Percentiles rank a stretch among this genome's conserved stretches.
Conservation (phyloP, 192 early-diverging fungal species). For the Endogone sp. region DNA sequence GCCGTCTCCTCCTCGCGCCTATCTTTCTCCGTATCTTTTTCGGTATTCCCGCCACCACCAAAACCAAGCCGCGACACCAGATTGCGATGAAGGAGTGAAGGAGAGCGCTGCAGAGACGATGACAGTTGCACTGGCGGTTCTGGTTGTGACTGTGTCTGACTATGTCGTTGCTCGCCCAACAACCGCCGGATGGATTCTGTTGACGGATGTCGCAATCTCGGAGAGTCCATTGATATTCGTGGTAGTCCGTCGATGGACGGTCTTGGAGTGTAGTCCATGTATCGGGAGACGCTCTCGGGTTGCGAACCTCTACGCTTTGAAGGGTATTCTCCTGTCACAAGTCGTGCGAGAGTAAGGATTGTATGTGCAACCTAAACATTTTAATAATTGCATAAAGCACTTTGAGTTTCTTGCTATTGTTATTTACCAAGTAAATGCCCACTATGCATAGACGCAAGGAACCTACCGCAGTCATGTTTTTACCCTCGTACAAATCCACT, state of each 20-base stretch:
- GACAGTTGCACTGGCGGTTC: too few species aligned
- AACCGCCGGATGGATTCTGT: not conserved
- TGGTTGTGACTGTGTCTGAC: conserved; percentile 1
- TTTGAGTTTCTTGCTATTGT: conserved; percentile 1
- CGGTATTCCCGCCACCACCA: not conserved
- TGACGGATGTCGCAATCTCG: not conserved
- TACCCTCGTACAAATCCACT: conserved; percentile 75
- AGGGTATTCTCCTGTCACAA: conserved; percentile 34
- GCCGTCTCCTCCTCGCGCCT: not conserved
- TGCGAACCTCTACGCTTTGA: conserved; percentile 16
- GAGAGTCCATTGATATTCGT: not conserved
- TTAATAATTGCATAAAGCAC: not conserved
- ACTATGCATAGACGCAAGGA: not conserved
- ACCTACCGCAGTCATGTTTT: conserved; percentile 64
- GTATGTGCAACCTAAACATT: conserved; percentile 65
- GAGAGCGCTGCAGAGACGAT: not conserved
- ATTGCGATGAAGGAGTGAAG: not conserved
- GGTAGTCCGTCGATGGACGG: conserved; percentile 6
- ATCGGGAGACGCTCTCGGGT: conserved; percentile 11
- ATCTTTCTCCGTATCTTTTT: not conserved
- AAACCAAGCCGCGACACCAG: not conserved
- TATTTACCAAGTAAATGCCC: too few species aligned
- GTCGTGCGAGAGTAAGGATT: conserved; percentile 63
- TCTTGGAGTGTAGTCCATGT: conserved; percentile 1
- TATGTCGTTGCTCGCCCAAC: not conserved